Conservation (phyloP, 331 rosid genomes). For the Spiraea crenata region DNA sequence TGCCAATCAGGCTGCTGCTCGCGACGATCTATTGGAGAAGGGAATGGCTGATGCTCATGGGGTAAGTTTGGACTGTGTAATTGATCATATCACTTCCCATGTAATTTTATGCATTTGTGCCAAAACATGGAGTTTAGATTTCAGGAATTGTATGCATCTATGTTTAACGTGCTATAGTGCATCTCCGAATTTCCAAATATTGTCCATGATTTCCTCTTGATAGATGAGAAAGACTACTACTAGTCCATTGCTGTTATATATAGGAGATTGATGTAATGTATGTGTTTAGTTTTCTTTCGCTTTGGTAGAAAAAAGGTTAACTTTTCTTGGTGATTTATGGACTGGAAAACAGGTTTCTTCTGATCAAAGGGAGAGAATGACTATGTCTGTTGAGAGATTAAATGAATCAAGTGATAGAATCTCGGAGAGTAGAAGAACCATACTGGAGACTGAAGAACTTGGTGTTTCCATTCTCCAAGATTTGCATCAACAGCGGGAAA, state of each 20-base stretch:
- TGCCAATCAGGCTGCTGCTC: conserved; percentile 74
- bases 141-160: background rate
- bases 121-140: background rate
- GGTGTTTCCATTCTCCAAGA: conserved; percentile 93
- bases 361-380: conserved; percentile 77
- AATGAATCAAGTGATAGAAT: conserved; percentile 77
- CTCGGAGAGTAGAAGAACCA: conserved; percentile 77
- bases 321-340: conserved; percentile 19
- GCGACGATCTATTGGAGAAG: conserved; percentile 69
- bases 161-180: background rate
- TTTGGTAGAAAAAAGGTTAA: background rate
- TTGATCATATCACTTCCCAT: background rate
- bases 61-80: conserved; percentile 39
- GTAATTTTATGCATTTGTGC: background rate
- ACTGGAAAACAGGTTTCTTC: conserved; percentile 65
- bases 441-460: conserved; percentile 83
- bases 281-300: background rate
- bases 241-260: background rate
- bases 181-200: background rate
- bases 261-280: background rate
- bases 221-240: background rate
- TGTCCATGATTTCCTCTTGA: background rate
- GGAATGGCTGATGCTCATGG: conserved; percentile 52
- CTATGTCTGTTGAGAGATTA: conserved; percentile 86
- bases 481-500: conserved; percentile 95